These are phyloP conservation scores for Tuber magnatum DNA, from an alignment of 495 filamentous ascomycete species.

Conservation along the genomic window DNA sequence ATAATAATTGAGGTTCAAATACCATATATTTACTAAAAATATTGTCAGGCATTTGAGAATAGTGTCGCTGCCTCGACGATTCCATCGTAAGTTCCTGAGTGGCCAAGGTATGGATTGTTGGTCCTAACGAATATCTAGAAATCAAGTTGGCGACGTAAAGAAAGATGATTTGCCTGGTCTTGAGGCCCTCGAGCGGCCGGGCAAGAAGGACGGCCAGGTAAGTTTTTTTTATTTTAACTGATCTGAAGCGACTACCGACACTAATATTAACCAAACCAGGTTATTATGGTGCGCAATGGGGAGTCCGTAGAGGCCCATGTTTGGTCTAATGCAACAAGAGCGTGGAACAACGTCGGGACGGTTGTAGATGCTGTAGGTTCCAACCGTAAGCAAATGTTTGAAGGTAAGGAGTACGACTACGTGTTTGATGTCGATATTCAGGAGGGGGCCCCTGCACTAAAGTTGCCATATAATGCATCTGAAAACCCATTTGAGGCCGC, in stretches of 20 bases:
- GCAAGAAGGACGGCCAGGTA: conserved; percentile 88
- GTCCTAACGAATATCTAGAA: conserved; percentile 21
- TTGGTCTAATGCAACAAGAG: conserved; percentile 60
- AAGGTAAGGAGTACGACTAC: conserved; percentile 89
- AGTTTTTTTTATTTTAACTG: conserved; percentile 27
- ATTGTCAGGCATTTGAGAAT: conserved; percentile 60
- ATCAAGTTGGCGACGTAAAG: conserved; percentile 66
- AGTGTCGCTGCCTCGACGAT: conserved; percentile 75
- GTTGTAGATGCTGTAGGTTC: conserved; percentile 86
- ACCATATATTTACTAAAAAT: background rate
- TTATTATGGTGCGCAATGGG: conserved; percentile 69
- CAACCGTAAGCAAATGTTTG: conserved; percentile 53
- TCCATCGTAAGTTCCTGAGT: conserved; percentile 54
- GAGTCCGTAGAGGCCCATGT: conserved; percentile 73
- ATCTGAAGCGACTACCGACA: background rate
- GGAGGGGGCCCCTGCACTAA: conserved; percentile 87
- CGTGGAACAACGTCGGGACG: conserved; percentile 84
- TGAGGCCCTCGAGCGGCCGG: conserved; percentile 73
- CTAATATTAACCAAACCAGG: conserved; percentile 19
- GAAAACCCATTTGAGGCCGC: conserved; percentile 92
- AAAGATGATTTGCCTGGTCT: conserved; percentile 83
- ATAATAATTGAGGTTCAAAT: background rate
- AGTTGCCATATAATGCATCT: conserved; percentile 84
- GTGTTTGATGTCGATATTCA: conserved; percentile 98
- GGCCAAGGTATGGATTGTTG: background rate